Base-by-base conservation (phyloP, 805 yeast genomes). In the Candida hispaniensis region DNA sequence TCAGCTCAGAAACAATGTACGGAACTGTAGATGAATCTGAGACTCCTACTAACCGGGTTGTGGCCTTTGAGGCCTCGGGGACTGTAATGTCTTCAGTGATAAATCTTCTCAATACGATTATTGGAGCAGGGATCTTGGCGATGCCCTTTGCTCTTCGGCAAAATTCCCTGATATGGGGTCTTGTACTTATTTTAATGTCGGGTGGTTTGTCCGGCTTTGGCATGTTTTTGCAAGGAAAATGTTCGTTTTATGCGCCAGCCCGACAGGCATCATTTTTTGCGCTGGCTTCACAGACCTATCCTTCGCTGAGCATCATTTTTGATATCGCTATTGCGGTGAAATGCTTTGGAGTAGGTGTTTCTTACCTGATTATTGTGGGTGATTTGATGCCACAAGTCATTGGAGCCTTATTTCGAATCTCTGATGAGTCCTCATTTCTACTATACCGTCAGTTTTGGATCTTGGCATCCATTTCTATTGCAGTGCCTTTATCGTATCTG, bases 301-400 rank as follows among this genome's bases (percentile, higher is more conserved):
- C 91, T 2, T 64, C 68, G 13, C 57, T 79, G 22, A 69, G 77
- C 6, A 69, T 78, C 7, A 52, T 78, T 13, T 79, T 79, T 50
- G 91, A 79, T 50, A 50, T 69, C 6, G 85, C 86, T 23, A 79
- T 79, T 42, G 77, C 79, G 29, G 60, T 78, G 47, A 80, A 79
- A 53, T 78, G 88, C 50, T 79, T 75, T 51, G 91, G 91, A 6
- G 88, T 79, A 11, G 77, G 79, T n/a, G 69, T 79, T 3, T 69
- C 78, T 21, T 79, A 79, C 46, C 55, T 79, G 39, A 81, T 79
- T 35, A 71, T 79, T 41, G 72, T 75, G 22, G 88, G 83, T 12
- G 83, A 79, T 47, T 61, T 79, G 44, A 69, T 78, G 79, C 88
- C 88, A 7, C 61, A 58, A 44, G 52, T 62, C 16, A 46, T 54